Conservation (phyloP, 2,329 filamentous ascomycete species). For the Parastagonospora nodorum region DNA sequence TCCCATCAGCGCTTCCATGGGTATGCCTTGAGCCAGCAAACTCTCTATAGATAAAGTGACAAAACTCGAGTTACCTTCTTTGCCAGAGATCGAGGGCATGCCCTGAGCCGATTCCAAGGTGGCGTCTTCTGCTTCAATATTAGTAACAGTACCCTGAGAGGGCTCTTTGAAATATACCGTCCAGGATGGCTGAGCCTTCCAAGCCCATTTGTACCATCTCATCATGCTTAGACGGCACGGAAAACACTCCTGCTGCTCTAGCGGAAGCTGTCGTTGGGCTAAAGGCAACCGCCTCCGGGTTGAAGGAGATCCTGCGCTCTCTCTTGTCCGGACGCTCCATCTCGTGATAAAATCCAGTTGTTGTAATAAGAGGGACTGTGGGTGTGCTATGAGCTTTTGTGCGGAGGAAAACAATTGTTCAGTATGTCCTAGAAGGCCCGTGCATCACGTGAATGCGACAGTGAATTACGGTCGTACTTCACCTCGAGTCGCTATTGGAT, state of each 20-base stretch:
- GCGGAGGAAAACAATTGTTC: not conserved
- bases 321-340: not conserved
- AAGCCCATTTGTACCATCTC: too few species aligned
- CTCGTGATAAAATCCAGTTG: not conserved
- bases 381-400: not conserved
- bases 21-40: not conserved
- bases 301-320: conserved; percentile 11
- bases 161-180: too few species aligned
- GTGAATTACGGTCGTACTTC: conserved; percentile 6
- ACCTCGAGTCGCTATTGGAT: not conserved
- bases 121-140: too few species aligned
- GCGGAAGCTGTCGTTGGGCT: conserved; percentile 6
- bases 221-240: too few species aligned
- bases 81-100: too few species aligned
- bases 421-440: not conserved
- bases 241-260: not conserved
- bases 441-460: conserved; percentile 6
- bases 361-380: too few species aligned
- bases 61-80: too few species aligned
- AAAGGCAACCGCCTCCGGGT: conserved; percentile 19
- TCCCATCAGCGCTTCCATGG: conserved; percentile 1
- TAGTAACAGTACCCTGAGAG: too few species aligned
- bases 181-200: too few species aligned
- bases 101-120: too few species aligned
- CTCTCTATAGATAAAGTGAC: too few species aligned